Evolutionary conservation across 2,329 filamentous ascomycete genomes (phyloP).

Genomic region (Scytalidium lignicola): DNA sequence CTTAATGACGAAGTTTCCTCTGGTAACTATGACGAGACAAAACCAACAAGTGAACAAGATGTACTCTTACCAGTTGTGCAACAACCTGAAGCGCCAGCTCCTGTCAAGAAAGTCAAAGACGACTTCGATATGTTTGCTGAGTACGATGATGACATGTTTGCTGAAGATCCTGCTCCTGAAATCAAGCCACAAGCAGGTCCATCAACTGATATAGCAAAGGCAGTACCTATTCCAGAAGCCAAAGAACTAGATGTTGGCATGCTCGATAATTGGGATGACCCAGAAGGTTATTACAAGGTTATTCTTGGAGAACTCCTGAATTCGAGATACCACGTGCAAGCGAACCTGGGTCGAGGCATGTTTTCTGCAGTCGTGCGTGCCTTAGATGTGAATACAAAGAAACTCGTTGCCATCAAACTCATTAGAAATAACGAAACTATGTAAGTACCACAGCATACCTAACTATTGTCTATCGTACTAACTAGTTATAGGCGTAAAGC

Average conservation of each 20-base stretch:
- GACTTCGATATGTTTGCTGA: slow-evolving; percentile 90
- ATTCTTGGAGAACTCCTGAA: slow-evolving; percentile 88
- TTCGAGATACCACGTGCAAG: slow-evolving; percentile 81
- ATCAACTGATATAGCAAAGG: slow-evolving; percentile 40
- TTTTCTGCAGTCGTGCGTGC: slow-evolving; percentile 95
- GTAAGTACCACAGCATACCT: slow-evolving; percentile 29
- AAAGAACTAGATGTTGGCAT: slow-evolving; percentile 65
- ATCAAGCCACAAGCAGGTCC: slow-evolving; percentile 29
- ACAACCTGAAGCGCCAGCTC: slow-evolving; percentile 17
- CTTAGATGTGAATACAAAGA: slow-evolving; percentile 67
- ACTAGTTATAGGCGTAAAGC: slow-evolving; percentile 59
- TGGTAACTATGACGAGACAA: slow-evolving; percentile 53
- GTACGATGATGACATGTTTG: slow-evolving; percentile 64
- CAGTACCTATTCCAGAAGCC: slow-evolving; percentile 37
- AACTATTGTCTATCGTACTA: slow-evolving; percentile 13
- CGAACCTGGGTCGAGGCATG: slow-evolving; percentile 86
- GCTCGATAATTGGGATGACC: slow-evolving; percentile 89
- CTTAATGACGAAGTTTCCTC: slow-evolving; percentile 52
- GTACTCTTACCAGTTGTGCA: slow-evolving; percentile 34
- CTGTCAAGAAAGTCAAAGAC: slow-evolving; percentile 45
- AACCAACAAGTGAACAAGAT: slow-evolving; percentile 46
- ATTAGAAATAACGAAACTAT: slow-evolving; percentile 95
- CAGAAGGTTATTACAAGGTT: slow-evolving; percentile 94
- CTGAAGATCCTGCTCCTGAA: slow-evolving; percentile 42
- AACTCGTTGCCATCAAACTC: slow-evolving; percentile 92